Percentiles rank a stretch among this genome's conserved stretches.
Conservation (phyloP, 768 basidiomycete species). For the Trametes punicea region DNA sequence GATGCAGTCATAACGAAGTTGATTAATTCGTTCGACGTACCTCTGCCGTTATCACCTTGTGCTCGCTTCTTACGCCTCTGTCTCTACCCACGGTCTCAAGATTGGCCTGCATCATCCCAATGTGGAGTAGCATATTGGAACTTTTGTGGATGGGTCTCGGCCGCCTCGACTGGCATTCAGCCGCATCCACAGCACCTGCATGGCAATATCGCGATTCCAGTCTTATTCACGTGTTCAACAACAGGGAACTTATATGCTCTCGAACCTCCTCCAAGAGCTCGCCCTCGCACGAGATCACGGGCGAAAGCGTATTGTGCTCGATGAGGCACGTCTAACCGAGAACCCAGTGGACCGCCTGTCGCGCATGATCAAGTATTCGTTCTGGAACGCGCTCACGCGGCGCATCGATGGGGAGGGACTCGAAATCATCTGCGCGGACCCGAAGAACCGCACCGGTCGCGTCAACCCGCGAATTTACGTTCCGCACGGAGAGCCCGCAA, state of each 20-base stretch:
- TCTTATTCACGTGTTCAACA: not conserved
- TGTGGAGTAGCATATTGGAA: too few species aligned
- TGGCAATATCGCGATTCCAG: too few species aligned
- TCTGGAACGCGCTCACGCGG: conserved; percentile 97
- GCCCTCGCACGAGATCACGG: conserved; percentile 94
- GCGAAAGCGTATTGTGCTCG: conserved; percentile 95
- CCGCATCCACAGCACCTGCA: not conserved
- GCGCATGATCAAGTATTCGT: conserved; percentile 96
- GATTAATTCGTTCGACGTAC: too few species aligned
- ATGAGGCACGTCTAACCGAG: conserved; percentile 95
- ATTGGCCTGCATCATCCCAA: too few species aligned
- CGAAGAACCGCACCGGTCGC: conserved; percentile 92
- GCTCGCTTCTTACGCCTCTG: too few species aligned
- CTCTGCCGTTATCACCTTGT: too few species aligned
- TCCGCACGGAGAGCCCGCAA: conserved; percentile 87
- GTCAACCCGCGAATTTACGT: conserved; percentile 93
- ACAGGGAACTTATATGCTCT: conserved; percentile 98
- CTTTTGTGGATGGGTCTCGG: too few species aligned
- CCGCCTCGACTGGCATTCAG: too few species aligned
- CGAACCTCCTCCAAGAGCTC: conserved; percentile 97
- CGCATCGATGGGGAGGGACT: conserved; percentile 96
- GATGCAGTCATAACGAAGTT: too few species aligned
- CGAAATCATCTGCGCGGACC: conserved; percentile 96
- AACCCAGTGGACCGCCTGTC: conserved; percentile 96
- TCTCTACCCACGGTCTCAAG: too few species aligned